Evolutionary conservation across 148 eudicot genomes (phyloP), one percentile per base, ranked within the genome.

Genomic region (Nepenthes mirabilis): DNA sequence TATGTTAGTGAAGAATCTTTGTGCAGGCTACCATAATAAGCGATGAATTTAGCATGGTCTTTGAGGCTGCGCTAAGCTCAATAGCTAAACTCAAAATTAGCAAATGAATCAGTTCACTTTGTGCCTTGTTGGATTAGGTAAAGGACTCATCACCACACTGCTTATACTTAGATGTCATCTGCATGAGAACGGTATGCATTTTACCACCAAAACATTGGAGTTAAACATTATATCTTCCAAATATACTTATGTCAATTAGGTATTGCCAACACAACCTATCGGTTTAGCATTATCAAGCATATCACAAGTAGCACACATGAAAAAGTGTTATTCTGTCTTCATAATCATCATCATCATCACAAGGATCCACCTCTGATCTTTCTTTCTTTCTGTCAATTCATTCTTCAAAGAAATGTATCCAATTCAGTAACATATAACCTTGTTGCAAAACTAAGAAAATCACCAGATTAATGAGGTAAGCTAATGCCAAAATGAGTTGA

Each of bases 61-160:
- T 14, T 68, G 66, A 61, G 33, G 61, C 47, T 47, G 55, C 36
- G 23, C 56, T 68, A 60, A 43, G 34, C 55, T 68, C 72, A 68
- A 56, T 54, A 5, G 70, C 59, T 60, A 59, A 60, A 62, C 60
- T 55, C 66, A 61, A 61, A 54, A 62, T 49, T 55, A 68, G 56
- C 66, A 68, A 61, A 55, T 68, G 72, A 62, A 68, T 61, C 65
- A 62, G 66, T 61, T 61, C 10, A 56, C 63, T 61, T 37, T 56
- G 55, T 68, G 60, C 36, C 34, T 47, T 36, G 61, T 62, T 68
- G 66, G 55, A 55, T 61, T 68, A 43, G 10, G 23, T 49, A 47
- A 68, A 61, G 36, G 58, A 61, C 23, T 60, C 70, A 61, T 55
- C 66, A 61, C 53, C 66, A 68, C 50, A 55, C 47, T 36, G 14